Percentiles rank a stretch among this genome's conserved stretches.
These are phyloP conservation scores for Candida vartiovaarae DNA, from an alignment of 805 yeast genomes.

Conservation along the genomic window DNA sequence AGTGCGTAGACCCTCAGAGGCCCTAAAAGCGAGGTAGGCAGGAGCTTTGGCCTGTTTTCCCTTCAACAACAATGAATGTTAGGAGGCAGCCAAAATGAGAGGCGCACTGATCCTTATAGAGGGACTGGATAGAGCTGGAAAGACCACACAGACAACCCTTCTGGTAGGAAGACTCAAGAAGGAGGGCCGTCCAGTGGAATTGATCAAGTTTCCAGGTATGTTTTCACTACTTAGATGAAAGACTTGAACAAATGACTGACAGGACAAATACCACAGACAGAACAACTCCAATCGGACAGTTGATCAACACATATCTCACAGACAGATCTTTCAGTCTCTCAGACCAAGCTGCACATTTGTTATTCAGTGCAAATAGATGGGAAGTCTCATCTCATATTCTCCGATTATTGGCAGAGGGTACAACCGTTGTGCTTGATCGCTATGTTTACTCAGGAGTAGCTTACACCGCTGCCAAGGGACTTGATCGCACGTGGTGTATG, in stretches of 20 bases:
- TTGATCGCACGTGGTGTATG: conserved; percentile 70
- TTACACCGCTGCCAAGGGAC: conserved; percentile 80
- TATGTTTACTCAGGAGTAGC: conserved; percentile 92
- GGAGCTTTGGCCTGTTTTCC: not conserved
- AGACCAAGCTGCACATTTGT: conserved; percentile 78
- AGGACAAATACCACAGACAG: conserved; percentile 38
- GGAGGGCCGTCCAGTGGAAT: conserved; percentile 31
- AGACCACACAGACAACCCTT: conserved; percentile 67
- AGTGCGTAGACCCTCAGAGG: too few relatives aligned
- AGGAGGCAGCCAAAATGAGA: conserved; percentile 27
- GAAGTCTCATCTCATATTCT: conserved; percentile 52
- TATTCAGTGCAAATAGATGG: conserved; percentile 95
- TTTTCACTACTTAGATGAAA: not conserved
- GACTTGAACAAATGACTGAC: too few relatives aligned
- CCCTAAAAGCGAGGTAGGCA: not conserved
- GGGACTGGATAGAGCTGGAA: conserved; percentile 94
- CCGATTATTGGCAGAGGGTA: conserved; percentile 41
- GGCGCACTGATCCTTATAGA: conserved; percentile 80
- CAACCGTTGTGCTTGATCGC: conserved; percentile 67
- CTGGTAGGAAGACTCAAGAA: conserved; percentile 28
- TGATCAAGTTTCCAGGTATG: conserved; percentile 68
- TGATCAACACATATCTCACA: conserved; percentile 68
- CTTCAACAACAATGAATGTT: not conserved
- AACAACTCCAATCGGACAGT: conserved; percentile 68
- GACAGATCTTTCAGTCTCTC: conserved; percentile 42